These are phyloP conservation scores for Cercospora beticola DNA, from an alignment of 2,329 filamentous ascomycete genomes.

Conservation along the genomic window DNA sequence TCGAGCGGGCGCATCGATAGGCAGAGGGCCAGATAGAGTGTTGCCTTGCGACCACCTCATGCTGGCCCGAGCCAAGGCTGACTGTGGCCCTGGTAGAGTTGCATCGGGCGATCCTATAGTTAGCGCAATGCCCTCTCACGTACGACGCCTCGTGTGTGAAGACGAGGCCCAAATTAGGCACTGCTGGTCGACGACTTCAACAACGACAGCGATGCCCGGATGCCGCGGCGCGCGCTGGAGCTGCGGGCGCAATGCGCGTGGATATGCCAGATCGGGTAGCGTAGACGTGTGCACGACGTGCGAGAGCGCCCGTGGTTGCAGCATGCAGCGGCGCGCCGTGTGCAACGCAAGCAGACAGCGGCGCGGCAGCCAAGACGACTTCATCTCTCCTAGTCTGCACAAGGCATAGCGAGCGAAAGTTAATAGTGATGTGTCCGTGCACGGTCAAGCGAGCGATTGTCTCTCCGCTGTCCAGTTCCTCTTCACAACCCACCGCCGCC, in stretches of 20 bases:
- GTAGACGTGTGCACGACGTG: background rate
- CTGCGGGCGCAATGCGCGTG: background rate
- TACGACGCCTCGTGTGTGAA: background rate
- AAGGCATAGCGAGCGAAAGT: background rate
- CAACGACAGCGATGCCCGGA: background rate
- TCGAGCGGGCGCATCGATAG: background rate
- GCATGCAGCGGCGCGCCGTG: background rate
- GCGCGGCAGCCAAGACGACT: background rate
- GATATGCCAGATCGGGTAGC: background rate
- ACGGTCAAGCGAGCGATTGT: background rate
- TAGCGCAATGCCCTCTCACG: background rate
- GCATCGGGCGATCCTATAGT: background rate
- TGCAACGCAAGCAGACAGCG: background rate
- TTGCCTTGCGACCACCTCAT: conserved; percentile 1
- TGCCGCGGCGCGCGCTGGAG: background rate
- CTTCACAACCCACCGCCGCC: background rate
- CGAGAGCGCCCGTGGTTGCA: background rate
- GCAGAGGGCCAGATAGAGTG: conserved; percentile 5
- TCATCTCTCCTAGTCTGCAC: conserved; percentile 2
- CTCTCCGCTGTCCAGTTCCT: background rate
- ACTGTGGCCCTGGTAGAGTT: background rate
- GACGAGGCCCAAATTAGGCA: background rate
- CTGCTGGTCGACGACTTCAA: background rate
- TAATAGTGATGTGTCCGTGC: background rate
- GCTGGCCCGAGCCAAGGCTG: conserved; percentile 14